Conservation (phyloP, 2,329 filamentous ascomycete genomes). For the Chaetomiaceae sp. region DNA sequence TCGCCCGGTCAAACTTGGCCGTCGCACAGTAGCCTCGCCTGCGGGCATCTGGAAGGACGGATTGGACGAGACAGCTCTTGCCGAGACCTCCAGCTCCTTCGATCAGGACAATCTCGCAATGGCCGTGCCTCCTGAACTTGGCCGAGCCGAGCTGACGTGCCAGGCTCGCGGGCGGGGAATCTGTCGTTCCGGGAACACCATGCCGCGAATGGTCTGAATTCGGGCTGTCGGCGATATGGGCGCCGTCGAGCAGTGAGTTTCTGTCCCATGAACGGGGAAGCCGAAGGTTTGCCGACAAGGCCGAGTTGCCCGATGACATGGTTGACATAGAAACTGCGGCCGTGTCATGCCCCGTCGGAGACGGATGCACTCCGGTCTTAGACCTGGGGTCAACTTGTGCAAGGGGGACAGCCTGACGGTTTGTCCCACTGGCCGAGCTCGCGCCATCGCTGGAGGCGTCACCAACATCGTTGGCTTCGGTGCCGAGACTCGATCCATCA, state of each 20-base stretch:
- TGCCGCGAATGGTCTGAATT: slow-evolving; percentile 39
- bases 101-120: slow-evolving; percentile 60
- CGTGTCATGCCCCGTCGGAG: slow-evolving; percentile 37
- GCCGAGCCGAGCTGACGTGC: slow-evolving; percentile 52
- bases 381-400: slow-evolving; percentile 42
- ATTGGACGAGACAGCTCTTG: slow-evolving; percentile 61
- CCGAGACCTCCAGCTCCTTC: slow-evolving; percentile 61
- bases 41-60: slow-evolving; percentile 56
- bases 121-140: slow-evolving; percentile 58
- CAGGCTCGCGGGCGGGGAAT: slow-evolving; percentile 44
- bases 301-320: slow-evolving; percentile 44
- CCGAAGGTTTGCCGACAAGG: slow-evolving; percentile 33
- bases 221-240: slow-evolving; percentile 43
- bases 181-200: slow-evolving; percentile 34
- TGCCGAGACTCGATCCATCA: slow-evolving; percentile 51
- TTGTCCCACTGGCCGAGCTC: slow-evolving; percentile 53
- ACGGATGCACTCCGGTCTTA: slow-evolving; percentile 39
- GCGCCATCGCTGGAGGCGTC: slow-evolving; percentile 57
- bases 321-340: slow-evolving; percentile 43
- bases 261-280: slow-evolving; percentile 48
- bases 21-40: slow-evolving; percentile 61
- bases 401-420: slow-evolving; percentile 47
- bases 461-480: slow-evolving; percentile 43
- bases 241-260: slow-evolving; percentile 47
- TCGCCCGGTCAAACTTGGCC: slow-evolving; percentile 61